Evolutionary conservation across 768 basidiomycete species (phyloP).

Genomic region (Amanita exitialis): DNA sequence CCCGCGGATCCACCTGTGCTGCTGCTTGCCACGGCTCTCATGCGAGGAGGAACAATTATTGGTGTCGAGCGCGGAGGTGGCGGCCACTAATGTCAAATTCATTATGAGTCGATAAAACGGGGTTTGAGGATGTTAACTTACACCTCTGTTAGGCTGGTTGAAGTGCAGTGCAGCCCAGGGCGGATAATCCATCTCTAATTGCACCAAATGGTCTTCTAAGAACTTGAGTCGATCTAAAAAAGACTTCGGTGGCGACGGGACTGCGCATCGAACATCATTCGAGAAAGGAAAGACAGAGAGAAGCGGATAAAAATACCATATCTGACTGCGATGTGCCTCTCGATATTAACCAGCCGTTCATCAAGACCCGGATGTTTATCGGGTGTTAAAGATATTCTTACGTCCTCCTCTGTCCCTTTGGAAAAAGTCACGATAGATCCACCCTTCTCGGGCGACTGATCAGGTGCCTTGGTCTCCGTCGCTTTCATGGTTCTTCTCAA

Average conservation of each 20-base stretch:
- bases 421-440: neutral
- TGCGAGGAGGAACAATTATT: constrained; percentile 65
- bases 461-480: neutral
- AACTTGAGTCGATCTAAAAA: constrained; percentile 56
- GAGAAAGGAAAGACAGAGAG: neutral
- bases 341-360: constrained; percentile 56
- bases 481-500: constrained; percentile 48
- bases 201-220: constrained; percentile 69
- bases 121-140: constrained; percentile 25
- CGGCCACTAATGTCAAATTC: constrained; percentile 50
- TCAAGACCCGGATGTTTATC: constrained; percentile 49
- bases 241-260: constrained; percentile 60
- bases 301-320: constrained; percentile 35
- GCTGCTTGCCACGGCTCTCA: constrained; percentile 18
- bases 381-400: constrained; percentile 20
- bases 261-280: constrained; percentile 21
- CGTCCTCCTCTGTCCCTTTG: constrained; percentile 7
- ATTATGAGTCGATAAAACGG: neutral
- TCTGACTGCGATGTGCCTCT: constrained; percentile 61
- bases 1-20: constrained; percentile 3
- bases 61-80: constrained; percentile 73
- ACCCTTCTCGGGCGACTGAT: neutral
- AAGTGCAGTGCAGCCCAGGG: constrained; percentile 88
- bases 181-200: constrained; percentile 73
- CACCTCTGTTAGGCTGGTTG: constrained; percentile 74